Base-by-base conservation (phyloP, 306 rosid species). In the Sechiopsis laciniata region DNA sequence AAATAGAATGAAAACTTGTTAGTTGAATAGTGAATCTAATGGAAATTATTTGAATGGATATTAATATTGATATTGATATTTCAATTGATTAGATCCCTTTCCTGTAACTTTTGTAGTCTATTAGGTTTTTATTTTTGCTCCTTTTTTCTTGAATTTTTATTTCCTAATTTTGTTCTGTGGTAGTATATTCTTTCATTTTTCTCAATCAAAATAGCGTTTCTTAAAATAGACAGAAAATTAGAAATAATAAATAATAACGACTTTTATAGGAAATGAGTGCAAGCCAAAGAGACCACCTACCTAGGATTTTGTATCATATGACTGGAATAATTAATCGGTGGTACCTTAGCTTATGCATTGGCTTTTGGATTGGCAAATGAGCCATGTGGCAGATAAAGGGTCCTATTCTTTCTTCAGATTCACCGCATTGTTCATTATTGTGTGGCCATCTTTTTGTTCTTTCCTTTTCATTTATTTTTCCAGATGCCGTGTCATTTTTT, bases 21-120 rank as follows among this genome's bases (percentile, higher is more conserved):
- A n/a, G 15, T n/a, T 63, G 70, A 63, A 63, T 16, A 63, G 17
- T 35, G 69, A 62, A 62, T 13, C 51, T n/a, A 16, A 63, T 63
- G 69, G 45, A 62, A 62, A 11, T 2, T 62, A 16, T 37, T 65
- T 40, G 54, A n/a, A 10, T 66, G 72, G 11, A 66, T 26, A 26
- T 26, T 4, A 32, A 32, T 32, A 32, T 32, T 32, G 37, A 32
- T 17, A 5, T 20, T 66, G 55, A 20, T 45, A 17, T 66, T 42
- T 17, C 29, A 45, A 66, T 17, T 65, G 71, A 40, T 26, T 42
- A 50, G 29, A 40, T 32, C 5, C 71, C 48, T 65, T 37, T 32
- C 26, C 52, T 64, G 53, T 8, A 63, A 16, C 51, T 63, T n/a
- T 63, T 9, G 37, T 32, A 32, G 5, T 4, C 5, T 32, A 32